A percentile compares a stretch with the other conserved stretches of the same genome.
Conservation (phyloP, 192 early-diverging fungal genomes). For the Glomus cerebriforme region DNA sequence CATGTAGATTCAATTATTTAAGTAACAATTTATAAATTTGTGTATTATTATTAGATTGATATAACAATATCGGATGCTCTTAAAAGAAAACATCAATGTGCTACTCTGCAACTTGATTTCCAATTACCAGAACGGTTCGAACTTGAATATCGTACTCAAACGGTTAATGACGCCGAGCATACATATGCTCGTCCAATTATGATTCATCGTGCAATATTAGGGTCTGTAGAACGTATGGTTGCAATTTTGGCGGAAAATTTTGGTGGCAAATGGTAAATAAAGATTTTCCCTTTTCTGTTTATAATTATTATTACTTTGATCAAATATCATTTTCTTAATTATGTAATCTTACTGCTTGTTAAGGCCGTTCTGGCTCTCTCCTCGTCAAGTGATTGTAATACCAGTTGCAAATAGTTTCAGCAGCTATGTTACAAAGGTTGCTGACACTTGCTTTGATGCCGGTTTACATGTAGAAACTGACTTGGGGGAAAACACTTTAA, state of each 20-base stretch:
- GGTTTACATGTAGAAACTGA: constrained; percentile 89
- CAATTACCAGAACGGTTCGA: constrained; percentile 94
- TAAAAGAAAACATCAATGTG: constrained; percentile 90
- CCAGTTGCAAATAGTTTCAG: constrained; percentile 80
- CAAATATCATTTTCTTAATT: neutral
- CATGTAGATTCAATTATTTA: neutral
- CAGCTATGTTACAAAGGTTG: constrained; percentile 82
- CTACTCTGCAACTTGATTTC: constrained; percentile 98
- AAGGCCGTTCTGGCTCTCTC: constrained; percentile 92
- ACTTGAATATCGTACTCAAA: constrained; percentile 83
- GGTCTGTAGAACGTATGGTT: constrained; percentile 94
- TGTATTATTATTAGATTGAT: constrained; percentile 66
- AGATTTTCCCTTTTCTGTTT: neutral
- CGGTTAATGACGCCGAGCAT: constrained; percentile 52
- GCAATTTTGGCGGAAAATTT: constrained; percentile 96
- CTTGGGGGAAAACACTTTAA: constrained; percentile 80
- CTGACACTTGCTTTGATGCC: constrained; percentile 64
- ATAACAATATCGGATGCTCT: constrained; percentile 94
- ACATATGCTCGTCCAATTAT: constrained; percentile 82
- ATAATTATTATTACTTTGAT: no score
- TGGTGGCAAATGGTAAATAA: constrained; percentile 83
- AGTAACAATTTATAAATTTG: neutral
- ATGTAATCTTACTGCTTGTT: neutral
- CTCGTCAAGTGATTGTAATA: constrained; percentile 89
- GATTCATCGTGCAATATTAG: constrained; percentile 97